These are phyloP conservation scores for Basipetospora sp. DNA, from an alignment of 2,329 filamentous ascomycete species.

Conservation along the genomic window DNA sequence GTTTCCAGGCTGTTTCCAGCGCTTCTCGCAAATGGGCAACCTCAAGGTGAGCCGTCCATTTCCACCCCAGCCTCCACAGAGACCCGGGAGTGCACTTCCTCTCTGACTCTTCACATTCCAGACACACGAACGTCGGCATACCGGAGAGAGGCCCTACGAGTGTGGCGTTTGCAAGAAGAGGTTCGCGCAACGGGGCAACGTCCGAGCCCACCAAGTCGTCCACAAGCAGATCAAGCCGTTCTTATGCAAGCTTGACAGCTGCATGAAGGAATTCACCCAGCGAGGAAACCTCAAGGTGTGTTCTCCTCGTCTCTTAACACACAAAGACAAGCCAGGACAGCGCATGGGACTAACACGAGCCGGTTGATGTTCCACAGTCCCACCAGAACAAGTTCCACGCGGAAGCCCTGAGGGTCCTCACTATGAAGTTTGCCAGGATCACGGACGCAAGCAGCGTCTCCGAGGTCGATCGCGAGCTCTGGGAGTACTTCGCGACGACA, in stretches of 20 bases:
- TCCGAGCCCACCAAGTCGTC: constrained; percentile 68
- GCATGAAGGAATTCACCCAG: constrained; percentile 77
- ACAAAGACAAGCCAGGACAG: neutral
- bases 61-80: neutral
- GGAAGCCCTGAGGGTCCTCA: constrained; percentile 55
- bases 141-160: constrained; percentile 68
- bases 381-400: constrained; percentile 92
- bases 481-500: constrained; percentile 70
- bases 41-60: constrained; percentile 42
- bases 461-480: constrained; percentile 57
- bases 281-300: constrained; percentile 78
- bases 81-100: no score
- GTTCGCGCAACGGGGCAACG: constrained; percentile 76
- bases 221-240: constrained; percentile 68
- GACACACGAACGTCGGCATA: constrained; percentile 79
- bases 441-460: constrained; percentile 48
- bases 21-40: constrained; percentile 83
- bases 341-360: neutral
- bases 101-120: constrained; percentile 20
- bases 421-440: constrained; percentile 52
- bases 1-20: constrained; percentile 56
- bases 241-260: constrained; percentile 66
- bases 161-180: constrained; percentile 68
- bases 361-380: no score
- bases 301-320: neutral